phyloP scores from a whole-genome alignment of 306 rosid genomes.

The Echinosophora koreensis region DNA sequence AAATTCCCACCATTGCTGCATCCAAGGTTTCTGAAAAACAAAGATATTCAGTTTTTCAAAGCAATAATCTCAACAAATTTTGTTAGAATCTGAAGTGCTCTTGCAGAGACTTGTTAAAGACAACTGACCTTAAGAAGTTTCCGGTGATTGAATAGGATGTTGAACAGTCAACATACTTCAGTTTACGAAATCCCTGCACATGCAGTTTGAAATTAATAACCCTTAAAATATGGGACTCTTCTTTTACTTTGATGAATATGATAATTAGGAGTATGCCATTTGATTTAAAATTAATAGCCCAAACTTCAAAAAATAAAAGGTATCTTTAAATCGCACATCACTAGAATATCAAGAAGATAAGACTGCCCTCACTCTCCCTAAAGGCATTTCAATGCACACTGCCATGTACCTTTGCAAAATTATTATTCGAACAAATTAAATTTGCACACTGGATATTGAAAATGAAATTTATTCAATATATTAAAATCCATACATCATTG shows the following conservation, averaged over 20 bases:
- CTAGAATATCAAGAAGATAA: conserved; percentile 12
- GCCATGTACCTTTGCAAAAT: neutral
- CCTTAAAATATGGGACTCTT: conserved; percentile 9
- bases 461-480: too few species aligned
- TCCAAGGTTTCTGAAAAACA: conserved; percentile 81
- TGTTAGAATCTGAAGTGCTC: conserved; percentile 26
- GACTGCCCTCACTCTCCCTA: conserved; percentile 5
- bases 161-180: conserved; percentile 89
- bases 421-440: too few species aligned
- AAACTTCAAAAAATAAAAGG: neutral
- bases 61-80: conserved; percentile 14
- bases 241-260: conserved; percentile 25
- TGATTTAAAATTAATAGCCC: conserved; percentile 11
- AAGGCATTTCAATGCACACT: conserved; percentile 1
- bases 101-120: conserved; percentile 18
- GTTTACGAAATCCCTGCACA: conserved; percentile 83
- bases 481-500: neutral
- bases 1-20: conserved; percentile 69
- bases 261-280: conserved; percentile 17
- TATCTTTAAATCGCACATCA: conserved; percentile 21
- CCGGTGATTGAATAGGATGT: conserved; percentile 97
- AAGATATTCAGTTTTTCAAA: conserved; percentile 19
- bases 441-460: too few species aligned
- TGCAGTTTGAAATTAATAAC: conserved; percentile 41
- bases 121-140: conserved; percentile 79